A percentile compares a stretch with the other conserved stretches of the same genome.
These are phyloP conservation scores for Psidium guajava DNA, from an alignment of 345 rosid species.

Conservation along the genomic window DNA sequence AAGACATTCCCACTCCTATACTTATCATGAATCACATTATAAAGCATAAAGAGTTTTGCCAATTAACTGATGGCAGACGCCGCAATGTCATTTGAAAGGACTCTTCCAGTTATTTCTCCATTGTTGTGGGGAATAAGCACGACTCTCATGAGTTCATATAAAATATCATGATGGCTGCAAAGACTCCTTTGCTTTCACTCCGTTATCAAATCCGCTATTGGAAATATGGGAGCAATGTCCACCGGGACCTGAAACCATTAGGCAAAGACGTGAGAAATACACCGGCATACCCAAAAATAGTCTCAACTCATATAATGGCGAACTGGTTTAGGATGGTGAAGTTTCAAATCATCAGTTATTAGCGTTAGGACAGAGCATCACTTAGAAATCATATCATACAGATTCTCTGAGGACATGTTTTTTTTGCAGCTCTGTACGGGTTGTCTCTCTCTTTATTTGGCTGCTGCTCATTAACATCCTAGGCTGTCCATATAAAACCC, in stretches of 20 bases:
- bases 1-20: neutral
- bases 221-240: conserved; percentile 65
- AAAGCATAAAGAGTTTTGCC: neutral
- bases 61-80: neutral
- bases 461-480: neutral
- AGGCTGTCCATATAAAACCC: neutral
- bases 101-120: neutral
- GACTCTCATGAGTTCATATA: neutral
- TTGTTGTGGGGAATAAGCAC: neutral
- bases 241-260: conserved; percentile 54
- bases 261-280: neutral
- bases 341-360: no score
- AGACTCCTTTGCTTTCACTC: conserved; percentile 2
- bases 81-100: neutral
- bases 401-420: neutral
- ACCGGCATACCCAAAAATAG: neutral
- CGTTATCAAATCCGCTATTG: conserved; percentile 26
- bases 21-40: neutral
- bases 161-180: neutral
- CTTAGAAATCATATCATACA: no score
- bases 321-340: no score
- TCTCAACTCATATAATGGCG: neutral
- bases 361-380: no score
- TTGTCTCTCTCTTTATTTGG: neutral
- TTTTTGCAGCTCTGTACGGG: neutral